Evolutionary conservation across 164 flowering plant genomes (phyloP).

Genomic region (Sextonia rubra): DNA sequence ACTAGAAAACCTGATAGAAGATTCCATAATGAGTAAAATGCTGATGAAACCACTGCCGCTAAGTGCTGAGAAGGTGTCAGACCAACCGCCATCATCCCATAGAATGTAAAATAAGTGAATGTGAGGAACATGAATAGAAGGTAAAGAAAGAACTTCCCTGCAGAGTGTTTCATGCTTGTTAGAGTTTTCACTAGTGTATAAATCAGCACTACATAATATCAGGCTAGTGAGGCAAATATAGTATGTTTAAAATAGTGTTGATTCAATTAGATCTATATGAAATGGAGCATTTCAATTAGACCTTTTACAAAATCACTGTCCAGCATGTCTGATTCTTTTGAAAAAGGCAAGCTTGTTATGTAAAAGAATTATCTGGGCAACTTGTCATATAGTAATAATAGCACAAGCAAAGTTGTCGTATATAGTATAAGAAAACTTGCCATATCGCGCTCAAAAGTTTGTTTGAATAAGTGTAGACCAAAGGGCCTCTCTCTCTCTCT

Average conservation of each 20-base stretch:
- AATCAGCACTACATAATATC: background rate
- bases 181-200: background rate
- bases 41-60: conserved; percentile 81
- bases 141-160: conserved; percentile 73
- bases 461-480: too few species aligned
- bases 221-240: background rate
- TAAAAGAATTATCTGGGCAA: too few species aligned
- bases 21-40: conserved; percentile 91
- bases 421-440: too few species aligned
- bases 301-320: too few species aligned
- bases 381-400: too few species aligned
- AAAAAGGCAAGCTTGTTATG: too few species aligned
- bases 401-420: too few species aligned
- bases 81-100: conserved; percentile 93
- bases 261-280: too few species aligned
- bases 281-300: too few species aligned
- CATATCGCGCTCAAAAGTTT: too few species aligned
- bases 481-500: too few species aligned
- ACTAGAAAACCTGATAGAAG: conserved; percentile 83
- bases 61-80: conserved; percentile 63
- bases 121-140: conserved; percentile 77
- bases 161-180: conserved; percentile 12
- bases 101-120: conserved; percentile 76
- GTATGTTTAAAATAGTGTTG: background rate
- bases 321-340: too few species aligned